phyloP scores from a whole-genome alignment of 2,329 filamentous ascomycete genomes.

The Aspergillus glaucus region DNA sequence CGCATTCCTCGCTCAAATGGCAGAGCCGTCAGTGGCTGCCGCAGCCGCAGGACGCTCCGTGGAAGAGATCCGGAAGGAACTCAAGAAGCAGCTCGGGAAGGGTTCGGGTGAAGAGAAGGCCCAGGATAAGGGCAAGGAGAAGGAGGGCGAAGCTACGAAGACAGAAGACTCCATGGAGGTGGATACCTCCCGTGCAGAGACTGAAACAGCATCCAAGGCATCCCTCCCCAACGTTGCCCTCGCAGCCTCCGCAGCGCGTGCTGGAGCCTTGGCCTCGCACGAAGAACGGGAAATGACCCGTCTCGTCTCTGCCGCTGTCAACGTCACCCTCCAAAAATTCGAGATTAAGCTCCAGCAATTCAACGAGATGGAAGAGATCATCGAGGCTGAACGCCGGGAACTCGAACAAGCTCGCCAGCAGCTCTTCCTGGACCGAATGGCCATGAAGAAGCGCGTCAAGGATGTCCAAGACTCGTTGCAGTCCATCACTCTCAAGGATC shows the following conservation, averaged over 20 bases:
- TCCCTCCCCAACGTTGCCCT: constrained; percentile 68
- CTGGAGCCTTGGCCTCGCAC: constrained; percentile 83
- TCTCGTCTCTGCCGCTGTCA: constrained; percentile 84
- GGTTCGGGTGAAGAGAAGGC: constrained; percentile 42
- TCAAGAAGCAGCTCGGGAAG: constrained; percentile 72
- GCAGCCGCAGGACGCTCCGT: constrained; percentile 85
- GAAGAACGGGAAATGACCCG: constrained; percentile 96
- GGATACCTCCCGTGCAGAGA: constrained; percentile 42
- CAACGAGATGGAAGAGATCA: constrained; percentile 85
- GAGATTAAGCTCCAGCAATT: constrained; percentile 96
- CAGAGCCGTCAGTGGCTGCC: constrained; percentile 82
- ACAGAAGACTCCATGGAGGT: constrained; percentile 56
- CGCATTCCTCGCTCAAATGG: constrained; percentile 83
- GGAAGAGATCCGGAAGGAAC: constrained; percentile 72
- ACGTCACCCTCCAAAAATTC: constrained; percentile 89
- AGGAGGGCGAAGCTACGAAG: constrained; percentile 44
- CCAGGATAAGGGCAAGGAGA: constrained; percentile 43
- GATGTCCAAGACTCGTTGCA: constrained; percentile 70
- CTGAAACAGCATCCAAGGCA: constrained; percentile 43
- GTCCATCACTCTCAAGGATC: constrained; percentile 36
- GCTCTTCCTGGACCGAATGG: constrained; percentile 83
- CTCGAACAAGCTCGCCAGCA: constrained; percentile 87
- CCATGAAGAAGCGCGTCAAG: constrained; percentile 80
- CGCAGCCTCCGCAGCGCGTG: constrained; percentile 76
- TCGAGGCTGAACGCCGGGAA: constrained; percentile 87